These are phyloP conservation scores for Pythium angustatum DNA, from an alignment of 352 stramenopile genomes.

Conservation along the genomic window DNA sequence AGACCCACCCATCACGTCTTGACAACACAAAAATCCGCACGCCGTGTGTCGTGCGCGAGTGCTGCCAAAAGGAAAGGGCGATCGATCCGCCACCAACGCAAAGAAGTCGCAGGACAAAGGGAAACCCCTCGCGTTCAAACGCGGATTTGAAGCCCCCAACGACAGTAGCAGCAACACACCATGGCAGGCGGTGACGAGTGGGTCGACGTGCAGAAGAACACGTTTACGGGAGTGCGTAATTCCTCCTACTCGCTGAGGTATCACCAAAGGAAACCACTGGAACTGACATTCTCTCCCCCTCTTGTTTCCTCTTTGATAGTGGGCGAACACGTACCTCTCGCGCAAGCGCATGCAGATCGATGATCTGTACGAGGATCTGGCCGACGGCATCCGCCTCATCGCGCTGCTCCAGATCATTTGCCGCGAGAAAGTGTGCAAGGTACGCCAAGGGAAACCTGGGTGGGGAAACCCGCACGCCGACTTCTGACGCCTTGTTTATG, in stretches of 20 bases:
- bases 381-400: conserved; percentile 85
- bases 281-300: background rate
- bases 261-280: background rate
- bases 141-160: conserved; percentile 5
- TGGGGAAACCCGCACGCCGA: too few species aligned
- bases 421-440: conserved; percentile 82
- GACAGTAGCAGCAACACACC: conserved; percentile 16
- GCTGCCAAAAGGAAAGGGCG: conserved; percentile 13
- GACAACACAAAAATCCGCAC: conserved; percentile 14
- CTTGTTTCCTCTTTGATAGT: conserved; percentile 40
- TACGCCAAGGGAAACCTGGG: conserved; percentile 42
- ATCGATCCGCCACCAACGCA: conserved; percentile 7
- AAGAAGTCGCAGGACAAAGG: too few species aligned
- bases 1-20: conserved; percentile 6
- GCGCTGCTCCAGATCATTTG: conserved; percentile 89
- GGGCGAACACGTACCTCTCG: conserved; percentile 90
- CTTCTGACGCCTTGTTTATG: too few species aligned
- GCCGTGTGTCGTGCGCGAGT: conserved; percentile 1
- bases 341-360: conserved; percentile 88
- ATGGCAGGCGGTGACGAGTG: conserved; percentile 80
- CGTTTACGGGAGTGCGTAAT: conserved; percentile 87
- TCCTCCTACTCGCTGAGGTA: background rate
- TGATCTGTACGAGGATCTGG: conserved; percentile 88
- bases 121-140: too few species aligned
- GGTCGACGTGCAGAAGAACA: conserved; percentile 92